Evolutionary conservation across 1,284 basidiomycete species (phyloP).

Genomic region (Cryptococcus sp.): DNA sequence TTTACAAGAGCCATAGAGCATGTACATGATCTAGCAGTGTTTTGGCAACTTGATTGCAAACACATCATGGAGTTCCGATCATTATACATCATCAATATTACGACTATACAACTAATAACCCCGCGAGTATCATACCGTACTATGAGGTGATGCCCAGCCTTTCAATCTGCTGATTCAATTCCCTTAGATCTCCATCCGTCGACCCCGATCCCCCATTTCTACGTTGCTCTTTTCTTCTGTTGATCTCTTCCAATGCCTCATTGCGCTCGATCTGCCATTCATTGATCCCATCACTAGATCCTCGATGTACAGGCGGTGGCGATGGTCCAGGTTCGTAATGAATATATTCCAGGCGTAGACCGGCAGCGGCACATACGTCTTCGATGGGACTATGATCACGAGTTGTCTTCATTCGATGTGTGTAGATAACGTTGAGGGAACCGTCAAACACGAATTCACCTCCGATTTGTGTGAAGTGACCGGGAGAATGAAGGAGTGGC

Average conservation of each 20-base stretch:
- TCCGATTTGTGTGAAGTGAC: conserved; percentile 71
- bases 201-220: no score
- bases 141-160: no score
- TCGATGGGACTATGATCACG: conserved; percentile 65
- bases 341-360: conserved; percentile 25
- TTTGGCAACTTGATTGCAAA: no score
- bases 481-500: conserved; percentile 66
- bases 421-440: conserved; percentile 42
- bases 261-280: conserved; percentile 30
- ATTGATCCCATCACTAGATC: conserved; percentile 3
- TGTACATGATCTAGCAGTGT: no score
- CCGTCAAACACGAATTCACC: conserved; percentile 85
- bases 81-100: no score
- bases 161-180: no score
- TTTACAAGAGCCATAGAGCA: no score
- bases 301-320: conserved; percentile 22
- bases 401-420: conserved; percentile 52
- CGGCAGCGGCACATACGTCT: conserved; percentile 55
- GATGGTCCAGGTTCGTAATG: conserved; percentile 33
- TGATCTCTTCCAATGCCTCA: conserved; percentile 28
- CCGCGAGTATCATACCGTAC: no score
- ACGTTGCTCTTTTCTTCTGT: conserved; percentile 20
- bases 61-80: no score
- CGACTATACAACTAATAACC: no score
- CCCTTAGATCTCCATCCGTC: no score